Conservation (phyloP, 2,329 filamentous ascomycete genomes). For the Epichloe bromicola region DNA sequence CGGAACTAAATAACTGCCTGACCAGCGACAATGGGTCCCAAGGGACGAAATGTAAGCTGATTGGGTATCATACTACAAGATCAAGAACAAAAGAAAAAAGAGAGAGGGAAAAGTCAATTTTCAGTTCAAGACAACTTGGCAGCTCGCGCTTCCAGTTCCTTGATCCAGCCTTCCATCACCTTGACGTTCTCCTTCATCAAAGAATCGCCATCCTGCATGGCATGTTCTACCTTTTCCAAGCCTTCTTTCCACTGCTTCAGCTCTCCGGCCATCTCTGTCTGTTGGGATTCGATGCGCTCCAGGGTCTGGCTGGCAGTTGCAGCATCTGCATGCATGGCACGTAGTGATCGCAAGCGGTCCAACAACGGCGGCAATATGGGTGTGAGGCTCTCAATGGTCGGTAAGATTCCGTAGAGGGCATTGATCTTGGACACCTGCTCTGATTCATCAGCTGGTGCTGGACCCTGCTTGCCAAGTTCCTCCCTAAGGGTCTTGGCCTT, state of each 20-base stretch:
- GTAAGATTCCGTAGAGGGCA: constrained; percentile 75
- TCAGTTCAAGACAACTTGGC: constrained; percentile 34
- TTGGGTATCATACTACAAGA: constrained; percentile 8
- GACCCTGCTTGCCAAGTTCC: constrained; percentile 35
- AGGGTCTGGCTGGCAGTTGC: constrained; percentile 69
- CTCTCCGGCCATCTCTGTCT: constrained; percentile 71
- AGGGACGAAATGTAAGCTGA: neutral
- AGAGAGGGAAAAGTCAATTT: too few species aligned
- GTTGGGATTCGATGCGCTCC: constrained; percentile 62
- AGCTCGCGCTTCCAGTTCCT: constrained; percentile 69
- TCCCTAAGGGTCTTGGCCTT: constrained; percentile 50
- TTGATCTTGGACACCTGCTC: constrained; percentile 83
- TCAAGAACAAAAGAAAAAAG: neutral
- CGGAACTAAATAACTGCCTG: neutral
- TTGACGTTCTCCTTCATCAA: constrained; percentile 69
- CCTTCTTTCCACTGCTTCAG: constrained; percentile 78
- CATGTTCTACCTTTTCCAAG: constrained; percentile 62
- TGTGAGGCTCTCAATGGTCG: constrained; percentile 75
- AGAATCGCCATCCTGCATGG: constrained; percentile 55
- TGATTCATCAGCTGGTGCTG: constrained; percentile 34
- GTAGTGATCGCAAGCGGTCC: constrained; percentile 71
- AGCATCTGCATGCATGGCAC: constrained; percentile 76
- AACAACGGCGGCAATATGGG: constrained; percentile 77
- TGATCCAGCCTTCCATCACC: constrained; percentile 80
- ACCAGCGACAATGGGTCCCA: neutral